These are phyloP conservation scores for Silene coronaria DNA, from an alignment of 179 eudicot genomes.

Conservation along the genomic window DNA sequence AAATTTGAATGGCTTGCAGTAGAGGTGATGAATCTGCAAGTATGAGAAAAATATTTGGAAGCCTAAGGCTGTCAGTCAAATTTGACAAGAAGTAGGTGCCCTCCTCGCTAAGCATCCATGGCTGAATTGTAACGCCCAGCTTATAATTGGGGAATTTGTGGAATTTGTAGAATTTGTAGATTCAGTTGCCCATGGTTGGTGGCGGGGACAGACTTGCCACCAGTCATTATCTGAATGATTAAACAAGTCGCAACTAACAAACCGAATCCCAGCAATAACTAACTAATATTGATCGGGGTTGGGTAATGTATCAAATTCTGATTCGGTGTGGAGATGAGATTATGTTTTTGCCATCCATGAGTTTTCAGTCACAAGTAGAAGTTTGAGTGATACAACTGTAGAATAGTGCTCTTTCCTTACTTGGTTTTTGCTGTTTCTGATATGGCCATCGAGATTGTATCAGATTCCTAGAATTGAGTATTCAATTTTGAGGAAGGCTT, in stretches of 20 bases:
- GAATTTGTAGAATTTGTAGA: no score
- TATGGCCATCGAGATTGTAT: not conserved
- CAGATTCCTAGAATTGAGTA: not conserved
- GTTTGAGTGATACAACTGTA: not conserved
- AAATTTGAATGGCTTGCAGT: not conserved
- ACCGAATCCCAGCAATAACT: slow-evolving; percentile 3
- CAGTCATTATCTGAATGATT: no score
- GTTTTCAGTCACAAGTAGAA: slow-evolving; percentile 1
- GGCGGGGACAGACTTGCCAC: no score
- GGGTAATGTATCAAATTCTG: not conserved
- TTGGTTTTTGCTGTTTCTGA: not conserved
- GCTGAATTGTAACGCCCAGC: no score
- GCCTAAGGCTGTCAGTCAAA: not conserved
- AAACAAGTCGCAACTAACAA: not conserved
- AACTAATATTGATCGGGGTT: slow-evolving; percentile 2
- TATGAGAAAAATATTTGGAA: not conserved
- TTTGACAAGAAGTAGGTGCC: not conserved
- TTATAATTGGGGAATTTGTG: no score
- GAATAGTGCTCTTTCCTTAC: slow-evolving; percentile 1
- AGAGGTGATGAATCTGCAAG: slow-evolving; percentile 1
- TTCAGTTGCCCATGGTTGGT: no score
- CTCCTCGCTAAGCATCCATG: no score
- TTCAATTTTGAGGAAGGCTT: not conserved
- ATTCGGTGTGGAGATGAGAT: not conserved
- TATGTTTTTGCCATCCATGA: slow-evolving; percentile 13